Evolutionary conservation across 768 basidiomycete species (phyloP).

Genomic region (Mycena chlorophos): DNA sequence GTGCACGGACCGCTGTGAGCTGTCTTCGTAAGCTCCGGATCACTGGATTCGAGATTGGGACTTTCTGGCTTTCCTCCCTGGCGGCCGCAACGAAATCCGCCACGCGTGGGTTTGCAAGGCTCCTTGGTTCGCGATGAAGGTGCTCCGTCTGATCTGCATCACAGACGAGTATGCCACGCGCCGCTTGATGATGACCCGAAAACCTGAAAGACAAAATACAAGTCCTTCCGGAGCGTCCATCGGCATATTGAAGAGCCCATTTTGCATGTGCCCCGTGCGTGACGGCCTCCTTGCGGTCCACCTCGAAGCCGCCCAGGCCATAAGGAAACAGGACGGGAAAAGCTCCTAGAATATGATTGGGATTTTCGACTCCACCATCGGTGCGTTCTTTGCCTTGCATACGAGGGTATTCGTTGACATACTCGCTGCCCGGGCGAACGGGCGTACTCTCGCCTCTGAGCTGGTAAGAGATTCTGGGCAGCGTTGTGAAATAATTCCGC

Average conservation of each 20-base stretch:
- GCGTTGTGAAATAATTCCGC: background rate
- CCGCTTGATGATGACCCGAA: background rate
- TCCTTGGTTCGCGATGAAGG: background rate
- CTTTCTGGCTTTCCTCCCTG: background rate
- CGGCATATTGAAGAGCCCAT: too few species aligned
- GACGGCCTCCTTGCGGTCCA: too few species aligned
- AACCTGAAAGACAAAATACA: background rate
- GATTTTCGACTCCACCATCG: background rate
- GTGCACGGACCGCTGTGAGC: background rate
- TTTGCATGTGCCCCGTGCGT: too few species aligned
- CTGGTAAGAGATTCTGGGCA: background rate
- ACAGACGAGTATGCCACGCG: too few species aligned
- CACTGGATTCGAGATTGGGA: background rate
- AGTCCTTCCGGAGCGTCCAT: too few species aligned
- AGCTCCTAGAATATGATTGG: background rate
- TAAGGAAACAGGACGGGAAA: background rate
- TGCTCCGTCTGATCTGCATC: background rate
- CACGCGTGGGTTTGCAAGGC: background rate
- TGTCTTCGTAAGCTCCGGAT: background rate
- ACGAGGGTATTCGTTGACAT: background rate
- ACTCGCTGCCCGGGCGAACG: background rate
- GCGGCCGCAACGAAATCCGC: background rate
- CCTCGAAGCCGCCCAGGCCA: background rate
- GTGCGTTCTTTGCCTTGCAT: background rate
- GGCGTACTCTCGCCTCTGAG: background rate